Evolutionary conservation across 2,329 filamentous ascomycete species (phyloP), one percentile per base, ranked within the genome.

Genomic region (Lasiodiplodia hormozganensis): DNA sequence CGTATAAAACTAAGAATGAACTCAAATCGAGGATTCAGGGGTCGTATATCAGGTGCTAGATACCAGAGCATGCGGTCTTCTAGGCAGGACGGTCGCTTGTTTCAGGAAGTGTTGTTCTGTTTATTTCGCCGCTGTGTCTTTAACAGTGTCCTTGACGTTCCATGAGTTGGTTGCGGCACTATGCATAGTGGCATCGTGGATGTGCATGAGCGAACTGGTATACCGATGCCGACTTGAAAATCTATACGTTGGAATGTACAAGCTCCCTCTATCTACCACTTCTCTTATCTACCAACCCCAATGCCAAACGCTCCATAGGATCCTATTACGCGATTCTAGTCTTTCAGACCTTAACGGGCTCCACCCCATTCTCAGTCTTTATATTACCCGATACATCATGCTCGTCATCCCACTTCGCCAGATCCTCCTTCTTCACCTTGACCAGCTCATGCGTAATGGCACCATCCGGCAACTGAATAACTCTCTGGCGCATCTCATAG

Each of bases 331-430:
- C n/a, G 12, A 10, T 47, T 21, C 43, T 10, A 47, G n/a, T 47
- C 18, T 4, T 34, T 57, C 34, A 60, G 12, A 64, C 60, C 47
- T 64, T 64, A 7, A 25, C 12, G 11, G 60, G 60, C 47, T 52
- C 60, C 8, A 36, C 43, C 1, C 23, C 43, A 16, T 49, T 28
- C 3, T 49, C 60, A 25, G 34, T 52, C 60, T 40, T 54, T 31
- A 23, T 18, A 25, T 76, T 75, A 0, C 74, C 74, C 2, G 73
- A 70, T 7, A 71, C 74, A 60, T 78, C 76, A 66, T 78, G 76
- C 28, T 71, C 75, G 12, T 70, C 69, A 71, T 78, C 76, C 73
- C 75, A 77, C 54, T 75, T 72, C n/a, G 67, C 72, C 18, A 77
- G 62, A 34, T 75, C 69, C 2, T 65, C 65, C 36, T 77, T 74